These are phyloP conservation scores for Ceratobasidium sp. DNA, from an alignment of 1,284 basidiomycete genomes.

Conservation along the genomic window DNA sequence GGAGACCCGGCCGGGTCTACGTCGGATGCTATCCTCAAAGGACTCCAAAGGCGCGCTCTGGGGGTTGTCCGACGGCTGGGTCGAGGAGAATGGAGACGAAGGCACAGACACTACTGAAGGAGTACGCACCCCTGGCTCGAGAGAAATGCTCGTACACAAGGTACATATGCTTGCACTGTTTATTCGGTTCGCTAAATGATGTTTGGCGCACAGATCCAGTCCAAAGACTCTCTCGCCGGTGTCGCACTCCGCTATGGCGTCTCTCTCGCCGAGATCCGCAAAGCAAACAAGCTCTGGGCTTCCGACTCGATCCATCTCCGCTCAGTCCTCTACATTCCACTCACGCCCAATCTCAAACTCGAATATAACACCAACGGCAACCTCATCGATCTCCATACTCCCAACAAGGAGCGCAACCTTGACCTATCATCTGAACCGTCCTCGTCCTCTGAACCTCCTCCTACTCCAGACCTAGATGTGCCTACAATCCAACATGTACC, in stretches of 20 bases:
- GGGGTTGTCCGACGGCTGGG: constrained; percentile 34
- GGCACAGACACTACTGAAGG: background rate
- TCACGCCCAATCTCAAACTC: constrained; percentile 49
- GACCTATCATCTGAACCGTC: constrained; percentile 1
- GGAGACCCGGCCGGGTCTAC: constrained; percentile 19
- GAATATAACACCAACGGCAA: constrained; percentile 2
- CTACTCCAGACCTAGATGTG: constrained; percentile 39
- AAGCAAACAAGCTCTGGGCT: constrained; percentile 89
- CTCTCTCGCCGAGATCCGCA: constrained; percentile 74
- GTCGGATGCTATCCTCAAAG: constrained; percentile 27
- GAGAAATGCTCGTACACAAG: constrained; percentile 37
- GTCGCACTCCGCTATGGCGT: constrained; percentile 89
- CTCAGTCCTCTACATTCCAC: constrained; percentile 79
- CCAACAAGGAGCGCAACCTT: constrained; percentile 16
- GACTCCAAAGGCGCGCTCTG: constrained; percentile 18
- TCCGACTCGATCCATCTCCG: constrained; percentile 89
- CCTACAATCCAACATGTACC: constrained; percentile 60
- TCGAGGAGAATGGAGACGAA: constrained; percentile 23
- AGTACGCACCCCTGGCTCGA: background rate
- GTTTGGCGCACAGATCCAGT: constrained; percentile 58
- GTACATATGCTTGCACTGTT: background rate
- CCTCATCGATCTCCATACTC: constrained; percentile 20
- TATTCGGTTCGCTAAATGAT: background rate
- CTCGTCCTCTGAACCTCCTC: constrained; percentile 12
- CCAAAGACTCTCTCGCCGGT: constrained; percentile 80